phyloP scores from a whole-genome alignment of 495 filamentous ascomycete species.

The Podospora fimiseda region DNA sequence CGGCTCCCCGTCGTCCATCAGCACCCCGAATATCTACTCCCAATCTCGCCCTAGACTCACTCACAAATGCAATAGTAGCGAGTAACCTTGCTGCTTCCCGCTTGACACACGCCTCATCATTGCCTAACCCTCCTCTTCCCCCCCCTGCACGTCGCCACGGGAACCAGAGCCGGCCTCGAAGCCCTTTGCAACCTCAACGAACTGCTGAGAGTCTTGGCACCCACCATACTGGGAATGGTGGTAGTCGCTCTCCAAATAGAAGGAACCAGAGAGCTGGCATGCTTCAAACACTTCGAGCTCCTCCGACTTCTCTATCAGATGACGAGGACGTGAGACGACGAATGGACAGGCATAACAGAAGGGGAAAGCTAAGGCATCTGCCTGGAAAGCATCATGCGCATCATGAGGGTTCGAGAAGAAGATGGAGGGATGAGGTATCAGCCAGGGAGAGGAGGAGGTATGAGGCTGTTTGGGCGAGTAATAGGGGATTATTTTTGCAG shows the following conservation, averaged over 20 bases:
- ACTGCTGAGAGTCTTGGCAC: slow-evolving; percentile 31
- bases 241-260: slow-evolving; percentile 50
- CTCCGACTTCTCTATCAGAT: slow-evolving; percentile 48
- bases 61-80: slow-evolving; percentile 74
- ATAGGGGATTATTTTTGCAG: slow-evolving; percentile 56
- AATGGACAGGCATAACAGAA: slow-evolving; percentile 35
- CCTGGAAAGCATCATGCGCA: slow-evolving; percentile 60
- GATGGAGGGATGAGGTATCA: slow-evolving; percentile 76
- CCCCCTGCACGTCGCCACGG: slow-evolving; percentile 18
- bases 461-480: slow-evolving; percentile 94
- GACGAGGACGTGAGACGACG: slow-evolving; percentile 45
- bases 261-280: slow-evolving; percentile 37
- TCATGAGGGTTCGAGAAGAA: slow-evolving; percentile 75
- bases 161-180: slow-evolving; percentile 29
- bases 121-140: slow-evolving; percentile 26
- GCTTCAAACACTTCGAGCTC: slow-evolving; percentile 68
- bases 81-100: slow-evolving; percentile 72
- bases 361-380: slow-evolving; percentile 24
- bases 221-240: slow-evolving; percentile 45
- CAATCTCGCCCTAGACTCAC: slow-evolving; percentile 34
- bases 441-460: slow-evolving; percentile 80
- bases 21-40: slow-evolving; percentile 11
- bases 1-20: slow-evolving; percentile 12
- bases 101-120: slow-evolving; percentile 16
- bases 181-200: slow-evolving; percentile 46